Percentiles rank a stretch among this genome's conserved stretches.
These are phyloP conservation scores for Odonthalia washingtoniensis DNA, from an alignment of 31 red algal genomes.

Conservation along the genomic window DNA sequence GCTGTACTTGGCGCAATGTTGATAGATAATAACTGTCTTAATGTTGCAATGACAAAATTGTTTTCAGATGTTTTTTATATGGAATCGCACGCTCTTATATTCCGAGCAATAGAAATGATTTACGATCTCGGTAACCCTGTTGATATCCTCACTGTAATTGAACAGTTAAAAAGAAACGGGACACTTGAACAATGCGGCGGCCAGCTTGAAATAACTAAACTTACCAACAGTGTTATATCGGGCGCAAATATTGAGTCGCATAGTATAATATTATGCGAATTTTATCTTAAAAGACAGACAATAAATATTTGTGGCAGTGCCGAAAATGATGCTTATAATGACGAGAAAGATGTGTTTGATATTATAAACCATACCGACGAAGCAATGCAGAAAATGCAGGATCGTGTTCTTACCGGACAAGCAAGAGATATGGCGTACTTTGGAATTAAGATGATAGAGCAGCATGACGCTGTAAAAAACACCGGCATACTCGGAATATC, in stretches of 20 bases:
- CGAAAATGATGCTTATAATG: slow-evolving; percentile 1
- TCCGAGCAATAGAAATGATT: slow-evolving; percentile 6
- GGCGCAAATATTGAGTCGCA: slow-evolving; percentile 12
- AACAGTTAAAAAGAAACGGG: slow-evolving; percentile 4
- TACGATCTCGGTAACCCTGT: slow-evolving; percentile 3
- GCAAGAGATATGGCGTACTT: slow-evolving; percentile 1
- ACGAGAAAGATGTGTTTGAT: slow-evolving; percentile 7
- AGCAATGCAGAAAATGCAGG: neutral
- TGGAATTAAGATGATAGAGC: neutral
- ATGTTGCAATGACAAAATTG: neutral
- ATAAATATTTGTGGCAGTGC: neutral
- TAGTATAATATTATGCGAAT: neutral
- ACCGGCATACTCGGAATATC: neutral
- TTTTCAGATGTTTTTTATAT: neutral
- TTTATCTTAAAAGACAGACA: neutral
- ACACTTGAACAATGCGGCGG: slow-evolving; percentile 19
- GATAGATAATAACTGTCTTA: neutral
- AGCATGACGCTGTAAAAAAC: neutral
- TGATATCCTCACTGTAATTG: slow-evolving; percentile 25
- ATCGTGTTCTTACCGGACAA: neutral
- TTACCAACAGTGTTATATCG: slow-evolving; percentile 6
- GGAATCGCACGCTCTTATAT: slow-evolving; percentile 1
- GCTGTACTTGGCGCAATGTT: slow-evolving; percentile 6
- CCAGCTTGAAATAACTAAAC: neutral
- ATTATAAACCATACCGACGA: slow-evolving; percentile 16